These are phyloP conservation scores for Aureobasidium subglaciale DNA, from an alignment of 2,329 filamentous ascomycete species.

Conservation along the genomic window DNA sequence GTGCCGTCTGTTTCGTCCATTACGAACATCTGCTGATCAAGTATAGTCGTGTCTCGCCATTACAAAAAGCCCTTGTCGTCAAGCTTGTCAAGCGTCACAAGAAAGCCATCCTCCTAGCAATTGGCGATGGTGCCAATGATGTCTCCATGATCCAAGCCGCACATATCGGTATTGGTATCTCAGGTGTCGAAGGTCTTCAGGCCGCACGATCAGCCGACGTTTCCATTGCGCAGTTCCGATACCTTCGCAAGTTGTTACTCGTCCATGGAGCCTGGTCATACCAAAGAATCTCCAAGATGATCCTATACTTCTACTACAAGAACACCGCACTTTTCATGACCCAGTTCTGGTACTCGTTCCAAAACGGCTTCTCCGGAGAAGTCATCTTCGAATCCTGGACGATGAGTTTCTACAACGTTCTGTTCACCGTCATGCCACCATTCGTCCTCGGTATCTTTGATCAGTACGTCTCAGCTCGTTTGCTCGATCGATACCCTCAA, in stretches of 20 bases:
- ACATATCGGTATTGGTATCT: slow-evolving; percentile 96
- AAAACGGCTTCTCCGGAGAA: slow-evolving; percentile 95
- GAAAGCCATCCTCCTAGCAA: slow-evolving; percentile 85
- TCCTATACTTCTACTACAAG: slow-evolving; percentile 98
- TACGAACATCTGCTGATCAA: not conserved
- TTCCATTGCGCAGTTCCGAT: slow-evolving; percentile 91
- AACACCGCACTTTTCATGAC: slow-evolving; percentile 99
- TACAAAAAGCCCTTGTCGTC: slow-evolving; percentile 95
- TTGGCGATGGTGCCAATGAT: slow-evolving; percentile 96
- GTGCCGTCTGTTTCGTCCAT: slow-evolving; percentile 20
- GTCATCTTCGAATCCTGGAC: slow-evolving; percentile 99
- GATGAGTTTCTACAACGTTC: slow-evolving; percentile 97
- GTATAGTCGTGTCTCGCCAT: slow-evolving; percentile 78
- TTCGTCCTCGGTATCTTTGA: slow-evolving; percentile 94
- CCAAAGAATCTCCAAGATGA: slow-evolving; percentile 92
- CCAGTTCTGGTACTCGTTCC: slow-evolving; percentile 98
- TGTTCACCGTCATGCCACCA: slow-evolving; percentile 90
- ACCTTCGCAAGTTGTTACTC: slow-evolving; percentile 82
- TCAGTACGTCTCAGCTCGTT: slow-evolving; percentile 89
- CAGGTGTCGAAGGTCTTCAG: slow-evolving; percentile 92
- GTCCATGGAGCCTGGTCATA: slow-evolving; percentile 98
- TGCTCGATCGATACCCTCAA: slow-evolving; percentile 93
- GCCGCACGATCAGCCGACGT: slow-evolving; percentile 94
- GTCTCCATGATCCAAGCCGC: slow-evolving; percentile 99
- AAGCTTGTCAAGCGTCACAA: slow-evolving; percentile 96